Percentiles rank a stretch among this genome's conserved stretches.
phyloP scores from a whole-genome alignment of 257 asterid genomes.

The Solanum megistacrolobum region DNA sequence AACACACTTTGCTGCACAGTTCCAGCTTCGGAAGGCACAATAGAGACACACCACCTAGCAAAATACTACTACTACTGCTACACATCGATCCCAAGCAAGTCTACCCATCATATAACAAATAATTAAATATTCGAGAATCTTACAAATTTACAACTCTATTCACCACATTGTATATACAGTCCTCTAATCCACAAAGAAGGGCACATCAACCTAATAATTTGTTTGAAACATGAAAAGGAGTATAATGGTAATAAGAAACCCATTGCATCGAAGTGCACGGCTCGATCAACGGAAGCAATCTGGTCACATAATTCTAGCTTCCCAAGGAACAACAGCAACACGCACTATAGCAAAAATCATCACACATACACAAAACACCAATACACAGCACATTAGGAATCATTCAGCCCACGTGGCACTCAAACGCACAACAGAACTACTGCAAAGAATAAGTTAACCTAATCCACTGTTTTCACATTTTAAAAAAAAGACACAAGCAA shows the following conservation, averaged over 20 bases:
- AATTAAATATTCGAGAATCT: neutral
- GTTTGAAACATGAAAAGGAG: neutral
- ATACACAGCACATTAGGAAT: neutral
- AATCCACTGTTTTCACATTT: neutral
- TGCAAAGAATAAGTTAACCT: neutral
- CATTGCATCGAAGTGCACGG: neutral
- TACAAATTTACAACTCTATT: neutral
- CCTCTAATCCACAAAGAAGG: neutral
- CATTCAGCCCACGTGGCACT: neutral
- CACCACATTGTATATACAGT: neutral
- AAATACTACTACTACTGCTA: neutral
- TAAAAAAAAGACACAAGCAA: neutral
- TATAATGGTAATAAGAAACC: neutral
- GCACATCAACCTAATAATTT: neutral
- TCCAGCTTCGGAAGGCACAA: neutral
- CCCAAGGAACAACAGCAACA: neutral
- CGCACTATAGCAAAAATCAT: neutral
- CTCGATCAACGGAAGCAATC: neutral
- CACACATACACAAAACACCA: neutral
- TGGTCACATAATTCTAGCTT: neutral
- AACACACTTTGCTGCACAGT: neutral
- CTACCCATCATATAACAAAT: neutral
- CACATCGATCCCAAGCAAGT: neutral
- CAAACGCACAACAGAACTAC: neutral
- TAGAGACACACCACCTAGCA: neutral